These are phyloP conservation scores for Limnanthes douglasii DNA, from an alignment of 345 rosid species.

Conservation along the genomic window DNA sequence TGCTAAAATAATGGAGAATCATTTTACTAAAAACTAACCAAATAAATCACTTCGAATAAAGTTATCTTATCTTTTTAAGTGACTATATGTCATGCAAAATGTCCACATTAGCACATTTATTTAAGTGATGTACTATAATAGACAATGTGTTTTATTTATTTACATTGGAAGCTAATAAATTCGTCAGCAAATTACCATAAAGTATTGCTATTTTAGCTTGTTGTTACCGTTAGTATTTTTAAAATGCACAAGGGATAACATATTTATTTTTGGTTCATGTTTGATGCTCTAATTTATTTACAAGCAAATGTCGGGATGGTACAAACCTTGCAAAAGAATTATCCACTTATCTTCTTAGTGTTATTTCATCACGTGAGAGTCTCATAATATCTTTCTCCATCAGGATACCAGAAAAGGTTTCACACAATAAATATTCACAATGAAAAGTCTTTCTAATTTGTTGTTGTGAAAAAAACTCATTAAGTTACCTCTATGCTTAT, in stretches of 20 bases:
- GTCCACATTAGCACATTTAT: no score
- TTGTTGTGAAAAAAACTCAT: not conserved
- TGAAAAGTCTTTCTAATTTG: no score
- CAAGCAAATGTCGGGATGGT: constrained; percentile 80
- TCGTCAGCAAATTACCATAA: not conserved
- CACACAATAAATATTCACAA: no score
- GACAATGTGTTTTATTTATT: no score
- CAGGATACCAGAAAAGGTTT: constrained; percentile 82
- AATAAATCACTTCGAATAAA: not conserved
- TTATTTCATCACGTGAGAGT: constrained; percentile 62
- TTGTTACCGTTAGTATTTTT: not conserved
- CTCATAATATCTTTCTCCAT: constrained; percentile 70
- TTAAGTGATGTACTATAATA: no score
- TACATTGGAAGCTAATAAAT: no score
- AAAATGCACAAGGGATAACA: no score
- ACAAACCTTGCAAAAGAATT: constrained; percentile 72
- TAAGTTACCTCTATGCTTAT: not conserved
- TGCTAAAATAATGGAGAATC: not conserved
- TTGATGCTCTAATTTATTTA: constrained; percentile 3
- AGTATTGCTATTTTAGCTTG: not conserved
- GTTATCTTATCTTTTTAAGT: not conserved
- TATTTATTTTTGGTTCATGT: not conserved
- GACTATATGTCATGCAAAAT: no score
- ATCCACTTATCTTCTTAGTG: constrained; percentile 36
- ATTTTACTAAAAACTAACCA: not conserved